Percentiles rank a stretch among this genome's conserved stretches.
Evolutionary conservation across 495 filamentous ascomycete species (phyloP).

Genomic region (Geoglossum glabrum): DNA sequence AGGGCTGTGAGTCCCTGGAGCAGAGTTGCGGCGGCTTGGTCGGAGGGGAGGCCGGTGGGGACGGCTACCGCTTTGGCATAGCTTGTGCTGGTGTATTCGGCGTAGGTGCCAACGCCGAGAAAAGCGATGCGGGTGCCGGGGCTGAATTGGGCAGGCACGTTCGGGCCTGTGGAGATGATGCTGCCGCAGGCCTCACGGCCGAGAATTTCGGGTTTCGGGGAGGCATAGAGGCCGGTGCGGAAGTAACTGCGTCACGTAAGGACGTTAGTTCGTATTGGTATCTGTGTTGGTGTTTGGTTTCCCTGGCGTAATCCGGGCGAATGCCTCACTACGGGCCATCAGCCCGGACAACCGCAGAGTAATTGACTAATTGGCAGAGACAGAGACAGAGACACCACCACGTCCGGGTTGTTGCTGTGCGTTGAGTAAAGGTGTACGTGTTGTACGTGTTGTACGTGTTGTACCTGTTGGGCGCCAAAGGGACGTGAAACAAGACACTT

Average conservation of each 20-base stretch:
- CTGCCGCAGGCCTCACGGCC: slow-evolving; percentile 65
- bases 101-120: slow-evolving; percentile 43
- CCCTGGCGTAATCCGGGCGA: too few relatives aligned
- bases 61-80: slow-evolving; percentile 38
- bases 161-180: slow-evolving; percentile 32
- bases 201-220: slow-evolving; percentile 56
- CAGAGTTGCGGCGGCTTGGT: slow-evolving; percentile 46
- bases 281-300: not conserved
- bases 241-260: slow-evolving; percentile 43
- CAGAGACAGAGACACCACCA: too few relatives aligned
- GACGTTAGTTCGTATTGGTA: not conserved
- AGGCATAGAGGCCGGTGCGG: slow-evolving; percentile 68
- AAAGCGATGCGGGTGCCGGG: slow-evolving; percentile 51
- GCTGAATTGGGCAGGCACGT: slow-evolving; percentile 27
- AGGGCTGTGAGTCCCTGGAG: slow-evolving; percentile 79
- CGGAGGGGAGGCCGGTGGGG: slow-evolving; percentile 36
- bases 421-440: too few relatives aligned
- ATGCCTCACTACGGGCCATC: too few relatives aligned
- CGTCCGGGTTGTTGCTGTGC: too few relatives aligned
- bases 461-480: too few relatives aligned
- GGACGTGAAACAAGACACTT: too few relatives aligned
- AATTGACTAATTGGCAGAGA: too few relatives aligned
- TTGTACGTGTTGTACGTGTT: too few relatives aligned
- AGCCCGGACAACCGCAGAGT: too few relatives aligned
- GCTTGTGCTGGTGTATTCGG: slow-evolving; percentile 50